Conservation (phyloP, 1,139 yeast genomes). For the Casaregolazyma suthepensis region DNA sequence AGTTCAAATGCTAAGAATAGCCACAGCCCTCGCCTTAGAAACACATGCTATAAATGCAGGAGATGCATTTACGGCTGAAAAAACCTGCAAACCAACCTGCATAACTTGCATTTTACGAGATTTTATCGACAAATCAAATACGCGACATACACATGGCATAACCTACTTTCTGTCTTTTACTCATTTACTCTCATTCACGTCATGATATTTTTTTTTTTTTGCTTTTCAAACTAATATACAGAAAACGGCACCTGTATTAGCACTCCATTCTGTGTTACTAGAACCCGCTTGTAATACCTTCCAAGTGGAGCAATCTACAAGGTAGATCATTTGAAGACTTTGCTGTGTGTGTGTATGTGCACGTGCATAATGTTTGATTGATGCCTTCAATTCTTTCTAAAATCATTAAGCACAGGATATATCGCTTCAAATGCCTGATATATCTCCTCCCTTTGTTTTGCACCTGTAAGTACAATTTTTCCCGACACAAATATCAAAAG, state of each 20-base stretch:
- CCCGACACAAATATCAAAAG: constrained; percentile 94
- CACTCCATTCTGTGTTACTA: background rate
- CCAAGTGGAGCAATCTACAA: background rate
- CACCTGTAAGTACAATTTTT: constrained; percentile 96
- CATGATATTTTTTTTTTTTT: background rate
- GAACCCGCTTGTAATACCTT: background rate
- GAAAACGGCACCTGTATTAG: background rate
- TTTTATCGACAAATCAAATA: background rate
- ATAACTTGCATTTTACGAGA: background rate
- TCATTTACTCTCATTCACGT: background rate
- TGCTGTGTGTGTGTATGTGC: background rate
- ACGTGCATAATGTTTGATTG: background rate
- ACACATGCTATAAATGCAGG: too few relatives aligned
- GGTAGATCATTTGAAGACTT: background rate
- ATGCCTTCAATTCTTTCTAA: constrained; percentile 61
- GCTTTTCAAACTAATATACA: background rate
- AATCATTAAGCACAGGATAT: constrained; percentile 96
- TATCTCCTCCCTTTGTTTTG: constrained; percentile 97
- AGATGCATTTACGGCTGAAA: background rate
- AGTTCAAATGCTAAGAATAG: too few relatives aligned
- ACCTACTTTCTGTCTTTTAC: too few relatives aligned
- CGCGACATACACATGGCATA: too few relatives aligned
- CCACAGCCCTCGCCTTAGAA: too few relatives aligned
- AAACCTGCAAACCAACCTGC: too few relatives aligned
- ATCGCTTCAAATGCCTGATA: constrained; percentile 98